Base-by-base conservation (phyloP, 345 rosid genomes). In the Gossypioides kirkii region DNA sequence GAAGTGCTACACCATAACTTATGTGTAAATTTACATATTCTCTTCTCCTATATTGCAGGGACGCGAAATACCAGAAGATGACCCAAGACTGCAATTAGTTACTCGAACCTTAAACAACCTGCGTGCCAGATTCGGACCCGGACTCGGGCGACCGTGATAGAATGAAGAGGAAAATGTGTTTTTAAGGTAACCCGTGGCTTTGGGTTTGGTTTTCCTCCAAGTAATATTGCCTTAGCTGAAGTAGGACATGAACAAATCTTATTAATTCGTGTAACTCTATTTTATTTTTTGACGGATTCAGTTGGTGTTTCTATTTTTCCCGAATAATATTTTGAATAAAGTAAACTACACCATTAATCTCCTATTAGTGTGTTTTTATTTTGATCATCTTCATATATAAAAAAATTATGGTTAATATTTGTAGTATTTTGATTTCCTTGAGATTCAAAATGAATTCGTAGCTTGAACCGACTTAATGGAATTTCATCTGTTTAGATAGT, bases 1-100 rank as follows among this genome's bases (percentile, higher is more conserved):
- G 50, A 61, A 61, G 42, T 60, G 43, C 42, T 26, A 28, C 2
- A 4, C 42, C 66, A 36, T 16, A 17, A 36, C 23, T 32, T 3
- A 17, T 68, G 22, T 53, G 17, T 38, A 62, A 54, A 45, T 50
- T 49, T 68, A 62, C 14, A 56, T 45, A 22, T 54, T 49, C 12
- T 25, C 25, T 64, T 12, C 38, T 14, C 25, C 32, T 13, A 47
- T 69, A 54, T 68, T 73, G 75, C 80, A 94, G 98, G 89, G 81
- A 45, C 94, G 93, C 6, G 90, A 87, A 74, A 82, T 94, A 69
- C 97, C 98, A 0, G 86, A 68, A 60, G 97, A 90, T 36, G 98
- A 94, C 78, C 95, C 93, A 0, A 90, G 98, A 50, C 75, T 88
- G 67, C 52, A 79, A 10, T 13, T 81, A 22, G 97, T 94, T 73